Evolutionary conservation across 2,329 filamentous ascomycete species (phyloP).

Genomic region (Teratosphaeria nubilosa): DNA sequence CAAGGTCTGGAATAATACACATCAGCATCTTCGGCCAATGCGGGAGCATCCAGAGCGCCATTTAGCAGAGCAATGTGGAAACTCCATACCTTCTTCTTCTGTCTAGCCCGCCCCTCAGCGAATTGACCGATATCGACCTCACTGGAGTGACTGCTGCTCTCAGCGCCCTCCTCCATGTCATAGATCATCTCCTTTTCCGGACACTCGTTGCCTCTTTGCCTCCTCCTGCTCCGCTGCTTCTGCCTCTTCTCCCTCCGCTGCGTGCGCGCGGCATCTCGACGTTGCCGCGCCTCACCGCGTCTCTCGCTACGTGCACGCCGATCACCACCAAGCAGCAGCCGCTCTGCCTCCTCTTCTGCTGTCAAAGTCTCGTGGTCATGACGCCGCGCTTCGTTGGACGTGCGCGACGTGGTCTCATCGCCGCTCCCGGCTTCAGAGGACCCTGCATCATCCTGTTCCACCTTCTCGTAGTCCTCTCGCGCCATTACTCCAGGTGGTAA

Average conservation of each 20-base stretch:
- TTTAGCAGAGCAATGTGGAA: neutral
- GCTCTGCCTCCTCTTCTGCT: slow-evolving; percentile 36
- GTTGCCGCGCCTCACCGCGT: slow-evolving; percentile 12
- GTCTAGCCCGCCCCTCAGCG: slow-evolving; percentile 36
- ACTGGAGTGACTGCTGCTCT: slow-evolving; percentile 26
- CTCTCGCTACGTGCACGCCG: neutral
- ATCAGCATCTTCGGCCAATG: neutral
- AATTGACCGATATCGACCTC: slow-evolving; percentile 42
- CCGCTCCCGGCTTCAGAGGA: neutral
- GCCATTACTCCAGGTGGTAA: slow-evolving; percentile 1
- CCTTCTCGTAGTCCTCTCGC: slow-evolving; percentile 5
- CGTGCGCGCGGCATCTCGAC: slow-evolving; percentile 8
- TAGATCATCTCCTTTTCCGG: slow-evolving; percentile 64
- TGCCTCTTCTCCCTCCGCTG: slow-evolving; percentile 15
- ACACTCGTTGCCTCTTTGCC: slow-evolving; percentile 47
- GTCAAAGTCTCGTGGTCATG: slow-evolving; percentile 26
- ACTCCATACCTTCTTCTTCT: slow-evolving; percentile 18
- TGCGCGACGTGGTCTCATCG: slow-evolving; percentile 6
- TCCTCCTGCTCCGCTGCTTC: slow-evolving; percentile 28
- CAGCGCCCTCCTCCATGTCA: slow-evolving; percentile 74
- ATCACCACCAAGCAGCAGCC: slow-evolving; percentile 15
- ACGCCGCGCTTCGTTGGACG: slow-evolving; percentile 12
- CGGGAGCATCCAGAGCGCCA: neutral
- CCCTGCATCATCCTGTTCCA: slow-evolving; percentile 2
- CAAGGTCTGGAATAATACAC: neutral